These are phyloP conservation scores for Vaccinium vitisidaea DNA, from an alignment of 148 eudicot species.

Conservation along the genomic window DNA sequence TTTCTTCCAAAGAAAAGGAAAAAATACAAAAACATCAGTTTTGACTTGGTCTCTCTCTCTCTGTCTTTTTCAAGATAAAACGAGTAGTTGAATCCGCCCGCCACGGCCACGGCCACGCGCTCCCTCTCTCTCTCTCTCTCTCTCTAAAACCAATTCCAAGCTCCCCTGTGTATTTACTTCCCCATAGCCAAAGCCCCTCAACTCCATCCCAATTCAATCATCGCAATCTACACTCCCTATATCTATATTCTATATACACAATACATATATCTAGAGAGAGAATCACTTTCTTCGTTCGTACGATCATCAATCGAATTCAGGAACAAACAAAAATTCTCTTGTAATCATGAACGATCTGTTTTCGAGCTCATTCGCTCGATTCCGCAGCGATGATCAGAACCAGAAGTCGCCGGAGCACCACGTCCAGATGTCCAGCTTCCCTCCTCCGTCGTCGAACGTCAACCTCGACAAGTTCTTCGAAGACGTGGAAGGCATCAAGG, in stretches of 20 bases:
- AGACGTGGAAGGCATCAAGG: conserved; percentile 68
- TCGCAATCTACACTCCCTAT: background rate
- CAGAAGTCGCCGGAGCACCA: background rate
- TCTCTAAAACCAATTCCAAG: background rate
- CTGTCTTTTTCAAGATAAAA: background rate
- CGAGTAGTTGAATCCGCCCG: background rate
- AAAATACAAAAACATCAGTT: background rate
- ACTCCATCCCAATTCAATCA: background rate
- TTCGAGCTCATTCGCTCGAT: conserved; percentile 42
- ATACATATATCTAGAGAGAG: background rate
- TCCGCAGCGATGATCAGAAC: conserved; percentile 13
- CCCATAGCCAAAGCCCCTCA: background rate
- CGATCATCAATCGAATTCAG: background rate
- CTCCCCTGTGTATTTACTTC: background rate
- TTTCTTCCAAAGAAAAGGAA: background rate
- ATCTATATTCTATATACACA: background rate
- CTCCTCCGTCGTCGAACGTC: conserved; percentile 16
- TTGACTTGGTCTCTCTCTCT: conserved; percentile 3
- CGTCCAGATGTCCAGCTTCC: conserved; percentile 31
- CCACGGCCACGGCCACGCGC: background rate
- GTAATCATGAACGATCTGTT: conserved; percentile 47
- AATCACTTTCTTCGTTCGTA: background rate
- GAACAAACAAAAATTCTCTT: background rate
- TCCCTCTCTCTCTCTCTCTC: background rate
- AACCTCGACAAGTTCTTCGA: conserved; percentile 76